Evolutionary conservation across 1,139 yeast species (phyloP), one percentile per base, ranked within the genome.

Genomic region (Pneumocystis canis): DNA sequence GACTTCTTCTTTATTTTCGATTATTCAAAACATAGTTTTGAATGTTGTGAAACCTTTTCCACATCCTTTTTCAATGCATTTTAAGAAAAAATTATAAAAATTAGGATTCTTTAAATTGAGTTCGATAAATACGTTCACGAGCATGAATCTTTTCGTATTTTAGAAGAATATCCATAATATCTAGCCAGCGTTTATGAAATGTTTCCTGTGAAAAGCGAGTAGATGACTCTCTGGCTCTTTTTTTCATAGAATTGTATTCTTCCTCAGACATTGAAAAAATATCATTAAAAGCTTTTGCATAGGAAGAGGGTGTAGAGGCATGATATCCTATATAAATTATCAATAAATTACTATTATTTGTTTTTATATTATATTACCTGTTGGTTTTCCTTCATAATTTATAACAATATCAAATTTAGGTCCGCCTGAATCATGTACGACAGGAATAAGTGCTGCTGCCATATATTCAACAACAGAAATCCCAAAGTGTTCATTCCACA

Each of bases 401-500:
- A 80, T 79, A 9, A 88, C 92, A 66, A 94, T 92, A 73, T 94
- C 99, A 65, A 85, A 76, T 63, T 82, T 78, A 14, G 99, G 99
- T 0, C 99, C 99, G 0, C 96, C 95, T 61, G 95, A 86, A 3
- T 95, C 95, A 74, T 94, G 98, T 3, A 84, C 92, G 3, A 94
- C 77, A 0, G 98, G 97, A 25, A 92, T 82, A 28, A 87, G 80
- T 0, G 97, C 97, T 63, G 88, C 82, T 1, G 94, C 85, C 76
- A 87, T 79, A 71, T 90, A 90, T 74, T 94, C 99, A 7, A 92
- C 98, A 6, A 92, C 94, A 1, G 96, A 95, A 71, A 94, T 94
- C 25, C 99, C 99, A 72, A 94, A 94, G 75, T 94, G 99, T 75
- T 94, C 99, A 73, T 94, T 92, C 98, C 98, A 94, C 99, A 94